phyloP scores from a whole-genome alignment of 768 basidiomycete genomes.

The Boletus reticuloceps region DNA sequence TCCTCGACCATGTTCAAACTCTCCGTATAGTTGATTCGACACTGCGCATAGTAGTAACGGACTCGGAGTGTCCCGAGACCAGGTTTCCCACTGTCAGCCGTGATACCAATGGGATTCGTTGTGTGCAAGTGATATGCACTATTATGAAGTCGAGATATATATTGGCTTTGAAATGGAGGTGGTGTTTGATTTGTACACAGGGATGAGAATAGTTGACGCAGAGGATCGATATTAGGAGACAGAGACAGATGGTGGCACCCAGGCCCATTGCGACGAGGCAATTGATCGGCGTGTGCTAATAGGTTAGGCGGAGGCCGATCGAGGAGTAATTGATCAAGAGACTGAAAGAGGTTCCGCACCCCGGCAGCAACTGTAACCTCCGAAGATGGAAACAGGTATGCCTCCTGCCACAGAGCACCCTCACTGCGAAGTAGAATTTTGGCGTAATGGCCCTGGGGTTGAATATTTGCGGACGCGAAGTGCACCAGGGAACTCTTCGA shows the following conservation, averaged over 20 bases:
- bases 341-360: too few relatives aligned
- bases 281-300: background rate
- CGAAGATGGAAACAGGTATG: background rate
- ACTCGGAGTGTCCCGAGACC: background rate
- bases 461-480: too few relatives aligned
- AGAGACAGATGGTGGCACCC: background rate
- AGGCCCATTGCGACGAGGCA: background rate
- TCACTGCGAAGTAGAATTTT: background rate
- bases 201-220: background rate
- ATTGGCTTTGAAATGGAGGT: background rate
- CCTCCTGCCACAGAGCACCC: background rate
- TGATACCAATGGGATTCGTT: background rate
- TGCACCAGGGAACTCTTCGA: too few relatives aligned
- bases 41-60: background rate
- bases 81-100: too few relatives aligned
- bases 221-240: background rate
- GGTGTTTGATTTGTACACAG: background rate
- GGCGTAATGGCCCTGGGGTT: too few relatives aligned
- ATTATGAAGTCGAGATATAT: background rate
- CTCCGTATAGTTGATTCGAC: background rate
- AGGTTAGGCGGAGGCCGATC: background rate
- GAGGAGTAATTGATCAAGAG: background rate
- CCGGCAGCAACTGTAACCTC: background rate
- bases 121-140: background rate
- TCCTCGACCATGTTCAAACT: background rate